Base-by-base conservation (phyloP, 768 basidiomycete species). In the Boletus rubropictus region DNA sequence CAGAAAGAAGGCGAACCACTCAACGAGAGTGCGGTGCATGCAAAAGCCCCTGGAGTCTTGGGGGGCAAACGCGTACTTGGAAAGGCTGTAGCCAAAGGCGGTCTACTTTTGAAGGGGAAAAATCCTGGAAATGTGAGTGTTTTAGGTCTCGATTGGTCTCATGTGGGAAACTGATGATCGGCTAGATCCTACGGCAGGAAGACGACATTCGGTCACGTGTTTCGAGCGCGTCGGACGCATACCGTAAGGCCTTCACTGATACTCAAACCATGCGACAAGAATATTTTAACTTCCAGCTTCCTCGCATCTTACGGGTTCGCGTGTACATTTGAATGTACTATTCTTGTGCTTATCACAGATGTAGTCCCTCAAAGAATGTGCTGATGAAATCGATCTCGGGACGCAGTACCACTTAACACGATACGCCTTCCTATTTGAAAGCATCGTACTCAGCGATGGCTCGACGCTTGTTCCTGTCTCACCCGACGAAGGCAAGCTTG, bases 201-300 rank as follows among this genome's bases (percentile, higher is more conserved):
- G 96, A 98, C 56, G 96, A 98, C 63, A 82, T 95, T 41, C 75
- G 96, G 46, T 72, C 79, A 25, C 77, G 94, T 54, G 82, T 98
- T 75, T 92, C 90, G 7, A 71, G 72, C 38, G 82, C 88, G 9
- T 91, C 89, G 21, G 95, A 97, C 62, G 79, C 82, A 27, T 98
- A 92, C 61, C 76, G 91, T 47, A 94, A 96, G 67, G 84, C 90
- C 2, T 84, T 96, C 25, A 80, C 79, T 12, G 92, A 97, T 53
- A 90, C 88, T 11, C 93, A 97, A 64, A 72, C 82, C 5, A 82
- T 90, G 71, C 78, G 94, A 51, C 94, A 97, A 65, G 96, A 99
- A 62, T 98, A 97, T 65, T 99, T 96, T 69, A 95, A 97, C 65
- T 88, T 95, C 60, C 95, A 97, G 59, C 71, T 97, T 33, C 96